phyloP scores from a whole-genome alignment of 2,329 filamentous ascomycete species.

The Diaporthe citri region DNA sequence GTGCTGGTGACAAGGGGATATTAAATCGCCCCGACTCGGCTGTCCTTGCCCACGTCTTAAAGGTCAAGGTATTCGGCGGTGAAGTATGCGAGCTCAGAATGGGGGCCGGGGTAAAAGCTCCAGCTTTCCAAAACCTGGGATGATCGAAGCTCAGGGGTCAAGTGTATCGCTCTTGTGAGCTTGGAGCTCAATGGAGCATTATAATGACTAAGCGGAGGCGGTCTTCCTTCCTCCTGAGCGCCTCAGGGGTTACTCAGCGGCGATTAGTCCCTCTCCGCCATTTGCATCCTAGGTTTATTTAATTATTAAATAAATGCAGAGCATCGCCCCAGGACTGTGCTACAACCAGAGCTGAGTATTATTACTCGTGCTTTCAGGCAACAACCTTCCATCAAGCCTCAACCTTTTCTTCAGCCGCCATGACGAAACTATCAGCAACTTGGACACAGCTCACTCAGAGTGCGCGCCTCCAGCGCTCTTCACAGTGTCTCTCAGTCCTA shows the following conservation, averaged over 20 bases:
- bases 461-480: constrained; percentile 15
- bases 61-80: no score
- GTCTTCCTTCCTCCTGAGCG: not conserved
- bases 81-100: not conserved
- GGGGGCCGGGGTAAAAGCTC: no score
- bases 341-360: no score
- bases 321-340: not conserved
- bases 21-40: not conserved
- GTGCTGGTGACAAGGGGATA: no score
- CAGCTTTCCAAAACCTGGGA: not conserved
- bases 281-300: not conserved
- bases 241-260: not conserved
- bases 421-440: not conserved
- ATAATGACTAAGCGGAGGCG: constrained; percentile 15
- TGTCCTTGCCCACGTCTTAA: not conserved
- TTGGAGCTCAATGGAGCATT: no score
- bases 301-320: not conserved
- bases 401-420: not conserved
- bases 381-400: not conserved
- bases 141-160: not conserved
- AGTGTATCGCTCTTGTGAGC: not conserved
- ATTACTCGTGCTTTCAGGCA: no score
- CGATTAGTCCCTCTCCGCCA: not conserved
- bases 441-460: not conserved
- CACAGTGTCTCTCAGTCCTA: not conserved